A percentile compares a stretch with the other conserved stretches of the same genome.
Conservation (phyloP, 2,329 filamentous ascomycete genomes). For the Blumeriella jaapii region DNA sequence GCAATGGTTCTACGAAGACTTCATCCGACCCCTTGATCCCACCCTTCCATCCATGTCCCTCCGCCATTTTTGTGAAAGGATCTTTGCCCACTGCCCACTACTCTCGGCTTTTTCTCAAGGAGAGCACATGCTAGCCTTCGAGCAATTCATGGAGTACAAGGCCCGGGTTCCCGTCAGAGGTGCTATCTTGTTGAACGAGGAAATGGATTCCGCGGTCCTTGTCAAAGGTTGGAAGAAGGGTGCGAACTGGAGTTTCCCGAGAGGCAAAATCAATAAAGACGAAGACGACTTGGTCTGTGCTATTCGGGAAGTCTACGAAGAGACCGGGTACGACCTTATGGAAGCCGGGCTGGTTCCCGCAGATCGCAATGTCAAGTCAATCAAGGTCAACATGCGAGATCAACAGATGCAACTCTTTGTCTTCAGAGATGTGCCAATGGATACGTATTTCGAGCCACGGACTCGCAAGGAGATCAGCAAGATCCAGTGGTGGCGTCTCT, state of each 20-base stretch:
- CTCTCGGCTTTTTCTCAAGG: constrained; percentile 70
- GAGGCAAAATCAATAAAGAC: constrained; percentile 97
- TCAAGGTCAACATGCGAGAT: constrained; percentile 81
- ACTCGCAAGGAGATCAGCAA: constrained; percentile 97
- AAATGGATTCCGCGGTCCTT: constrained; percentile 87
- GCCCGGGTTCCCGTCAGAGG: constrained; percentile 86
- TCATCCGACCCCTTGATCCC: constrained; percentile 83
- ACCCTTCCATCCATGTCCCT: constrained; percentile 75
- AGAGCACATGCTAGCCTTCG: constrained; percentile 72
- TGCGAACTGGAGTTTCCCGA: constrained; percentile 90
- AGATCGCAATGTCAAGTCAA: constrained; percentile 63
- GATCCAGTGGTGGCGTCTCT: constrained; percentile 88
- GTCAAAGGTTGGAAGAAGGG: constrained; percentile 98
- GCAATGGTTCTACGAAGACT: constrained; percentile 99
- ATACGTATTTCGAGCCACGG: constrained; percentile 77
- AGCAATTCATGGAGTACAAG: constrained; percentile 90
- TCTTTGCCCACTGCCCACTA: constrained; percentile 89
- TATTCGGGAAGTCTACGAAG: constrained; percentile 87
- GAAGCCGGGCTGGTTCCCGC: constrained; percentile 65
- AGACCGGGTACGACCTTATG: constrained; percentile 80
- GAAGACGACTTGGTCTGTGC: constrained; percentile 92
- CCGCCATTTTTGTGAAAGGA: constrained; percentile 73
- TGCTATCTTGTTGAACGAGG: constrained; percentile 81
- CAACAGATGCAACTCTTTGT: constrained; percentile 91
- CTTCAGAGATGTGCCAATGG: constrained; percentile 77